Base-by-base conservation (phyloP, 306 rosid species). In the Lathyrus tuberosus region DNA sequence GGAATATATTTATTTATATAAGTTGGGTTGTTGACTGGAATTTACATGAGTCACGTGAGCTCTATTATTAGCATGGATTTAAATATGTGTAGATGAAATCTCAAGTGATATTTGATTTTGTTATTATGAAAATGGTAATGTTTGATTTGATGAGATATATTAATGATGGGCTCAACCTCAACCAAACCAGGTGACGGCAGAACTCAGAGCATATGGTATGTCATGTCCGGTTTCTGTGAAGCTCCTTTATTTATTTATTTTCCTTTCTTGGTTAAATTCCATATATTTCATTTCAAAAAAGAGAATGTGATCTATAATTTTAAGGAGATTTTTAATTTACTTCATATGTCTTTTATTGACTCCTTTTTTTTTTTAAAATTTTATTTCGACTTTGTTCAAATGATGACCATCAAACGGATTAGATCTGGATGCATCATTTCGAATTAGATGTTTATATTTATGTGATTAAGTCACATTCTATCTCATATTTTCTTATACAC, bases 31-130 rank as follows among this genome's bases (percentile, higher is more conserved):
- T 73, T 69, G 65, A 79, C 41, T 65, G 82, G 47, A 59, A 61
- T 49, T 4, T 72, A 42, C 57, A 65, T 58, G 54, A 57, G 69
- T 56, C 80, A 75, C 73, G 84, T 80, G 80, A 70, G 35, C 14
- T 11, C 60, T 67, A 74, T 52, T 68, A 38, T 46, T 68, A 62
- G 52, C 10, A 54, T 44, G 4, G 60, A 33, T 62, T 62, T 44
- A 58, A 3, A 17, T 10, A n/a, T 20, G 49, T 1, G 24, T 16
- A 31, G 15, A 38, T 56, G 77, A 67, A 72, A 68, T 60, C 46
- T 60, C 57, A 48, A 41, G 33, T 30, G 53, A 44, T 14, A 16
- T 56, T 57, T 56, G 65, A 70, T 42, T 69, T 41, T 35, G 49
- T 33, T 17, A 12, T 15, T 35, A 30, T 14, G 20, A n/a, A 33